Percentiles rank a stretch among this genome's conserved stretches.
These are phyloP conservation scores for Trichoderma gamsii DNA, from an alignment of 495 filamentous ascomycete species.

Conservation along the genomic window DNA sequence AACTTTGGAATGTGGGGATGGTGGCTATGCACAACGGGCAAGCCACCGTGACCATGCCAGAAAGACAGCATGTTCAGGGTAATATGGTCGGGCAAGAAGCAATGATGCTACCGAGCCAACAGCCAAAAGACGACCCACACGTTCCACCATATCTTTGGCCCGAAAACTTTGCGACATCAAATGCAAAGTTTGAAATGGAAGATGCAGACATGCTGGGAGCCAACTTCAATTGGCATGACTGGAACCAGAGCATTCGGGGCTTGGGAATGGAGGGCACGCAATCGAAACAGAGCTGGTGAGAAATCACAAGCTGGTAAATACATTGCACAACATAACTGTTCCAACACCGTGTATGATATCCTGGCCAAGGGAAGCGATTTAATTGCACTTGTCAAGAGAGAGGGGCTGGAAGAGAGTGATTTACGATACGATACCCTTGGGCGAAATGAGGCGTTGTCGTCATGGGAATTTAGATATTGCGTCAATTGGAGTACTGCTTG, in stretches of 20 bases:
- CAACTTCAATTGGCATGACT: conserved; percentile 14
- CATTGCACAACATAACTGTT: not conserved
- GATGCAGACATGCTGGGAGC: conserved; percentile 12
- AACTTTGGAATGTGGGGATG: not conserved
- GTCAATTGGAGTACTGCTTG: not conserved
- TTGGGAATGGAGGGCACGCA: conserved; percentile 4
- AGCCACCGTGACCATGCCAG: not conserved
- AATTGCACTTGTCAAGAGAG: not conserved
- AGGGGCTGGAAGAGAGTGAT: not conserved
- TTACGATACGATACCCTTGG: conserved; percentile 13
- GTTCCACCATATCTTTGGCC: conserved; percentile 13
- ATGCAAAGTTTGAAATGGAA: not conserved
- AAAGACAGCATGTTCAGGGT: not conserved
- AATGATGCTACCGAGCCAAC: not conserved
- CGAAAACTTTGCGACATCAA: not conserved
- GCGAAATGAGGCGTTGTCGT: conserved; percentile 7
- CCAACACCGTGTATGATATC: too few relatives aligned
- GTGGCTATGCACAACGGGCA: not conserved
- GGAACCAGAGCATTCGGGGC: not conserved
- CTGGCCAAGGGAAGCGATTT: not conserved
- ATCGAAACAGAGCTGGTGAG: conserved; percentile 1
- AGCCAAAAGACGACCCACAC: not conserved
- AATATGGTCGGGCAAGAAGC: not conserved
- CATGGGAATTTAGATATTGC: conserved; percentile 4
- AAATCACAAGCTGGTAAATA: not conserved